These are phyloP conservation scores for Puya raimondii DNA, from an alignment of 176 grass and related monocot species.

Conservation along the genomic window DNA sequence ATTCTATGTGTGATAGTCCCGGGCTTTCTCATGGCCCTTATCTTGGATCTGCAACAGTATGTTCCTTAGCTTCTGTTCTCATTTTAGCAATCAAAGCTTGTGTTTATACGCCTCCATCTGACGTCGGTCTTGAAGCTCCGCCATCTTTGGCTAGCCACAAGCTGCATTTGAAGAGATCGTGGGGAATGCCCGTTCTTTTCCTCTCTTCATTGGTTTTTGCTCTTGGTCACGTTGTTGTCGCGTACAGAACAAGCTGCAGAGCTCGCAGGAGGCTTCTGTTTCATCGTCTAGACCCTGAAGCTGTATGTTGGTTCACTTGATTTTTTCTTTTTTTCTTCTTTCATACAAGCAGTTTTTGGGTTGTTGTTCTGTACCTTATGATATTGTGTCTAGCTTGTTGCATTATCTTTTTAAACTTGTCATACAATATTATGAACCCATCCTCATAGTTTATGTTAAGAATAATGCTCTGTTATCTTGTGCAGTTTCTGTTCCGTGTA, in stretches of 20 bases:
- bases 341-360: not conserved
- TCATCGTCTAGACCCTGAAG: slow-evolving; percentile 72
- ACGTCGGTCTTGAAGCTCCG: slow-evolving; percentile 56
- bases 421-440: too few relatives aligned
- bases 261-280: slow-evolving; percentile 74
- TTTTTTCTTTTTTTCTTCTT: slow-evolving; percentile 4
- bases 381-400: not conserved
- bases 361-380: not conserved
- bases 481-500: not conserved
- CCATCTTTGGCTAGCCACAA: slow-evolving; percentile 57
- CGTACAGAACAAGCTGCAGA: slow-evolving; percentile 79
- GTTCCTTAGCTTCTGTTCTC: slow-evolving; percentile 65
- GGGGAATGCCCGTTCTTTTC: slow-evolving; percentile 87
- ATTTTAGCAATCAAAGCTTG: slow-evolving; percentile 69
- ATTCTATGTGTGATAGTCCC: slow-evolving; percentile 56
- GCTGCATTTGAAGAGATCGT: slow-evolving; percentile 50
- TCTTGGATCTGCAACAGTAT: slow-evolving; percentile 61
- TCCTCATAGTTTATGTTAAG: too few relatives aligned
- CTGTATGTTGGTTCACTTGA: slow-evolving; percentile 25
- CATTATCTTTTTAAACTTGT: too few relatives aligned
- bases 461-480: not conserved
- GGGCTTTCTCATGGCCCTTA: slow-evolving; percentile 64
- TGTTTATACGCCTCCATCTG: slow-evolving; percentile 52
- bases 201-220: slow-evolving; percentile 84
- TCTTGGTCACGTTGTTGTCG: slow-evolving; percentile 76